These are phyloP conservation scores for Trypanosoma avium DNA, from an alignment of 208 protist species.

Conservation along the genomic window DNA sequence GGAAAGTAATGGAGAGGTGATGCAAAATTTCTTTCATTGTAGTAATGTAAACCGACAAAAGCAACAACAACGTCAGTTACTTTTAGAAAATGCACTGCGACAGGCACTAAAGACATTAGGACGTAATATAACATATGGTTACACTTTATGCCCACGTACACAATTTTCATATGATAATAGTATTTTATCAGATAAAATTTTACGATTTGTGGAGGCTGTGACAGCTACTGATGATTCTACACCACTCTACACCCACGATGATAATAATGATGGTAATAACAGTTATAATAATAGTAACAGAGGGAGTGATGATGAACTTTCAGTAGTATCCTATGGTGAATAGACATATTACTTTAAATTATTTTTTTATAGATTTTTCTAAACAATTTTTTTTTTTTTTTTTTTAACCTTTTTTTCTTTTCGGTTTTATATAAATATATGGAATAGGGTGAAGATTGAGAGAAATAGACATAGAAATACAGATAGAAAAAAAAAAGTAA, in stretches of 20 bases:
- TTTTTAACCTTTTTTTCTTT: background rate
- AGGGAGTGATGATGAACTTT: conserved; percentile 4
- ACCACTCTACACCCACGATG: conserved; percentile 14
- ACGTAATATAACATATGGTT: conserved; percentile 59
- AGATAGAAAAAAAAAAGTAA: too few relatives aligned
- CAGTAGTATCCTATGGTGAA: conserved; percentile 21
- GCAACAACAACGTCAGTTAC: background rate
- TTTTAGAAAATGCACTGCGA: conserved; percentile 19
- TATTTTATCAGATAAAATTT: background rate
- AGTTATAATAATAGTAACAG: background rate
- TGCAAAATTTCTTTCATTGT: conserved; percentile 18
- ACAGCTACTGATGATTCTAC: background rate
- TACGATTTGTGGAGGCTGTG: conserved; percentile 12
- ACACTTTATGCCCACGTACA: conserved; percentile 29
- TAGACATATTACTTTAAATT: too few relatives aligned
- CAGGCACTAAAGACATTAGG: conserved; percentile 36
- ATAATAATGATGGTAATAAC: too few relatives aligned
- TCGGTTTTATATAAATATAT: conserved; percentile 6
- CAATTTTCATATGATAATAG: conserved; percentile 56
- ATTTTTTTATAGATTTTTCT: background rate
- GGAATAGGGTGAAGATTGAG: too few relatives aligned
- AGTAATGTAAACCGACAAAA: too few relatives aligned
- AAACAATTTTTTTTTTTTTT: background rate
- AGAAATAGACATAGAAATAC: too few relatives aligned
- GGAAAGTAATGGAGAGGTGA: too few relatives aligned